These are phyloP conservation scores for Lactifluus pinguis DNA, from an alignment of 768 basidiomycete species.

Conservation along the genomic window DNA sequence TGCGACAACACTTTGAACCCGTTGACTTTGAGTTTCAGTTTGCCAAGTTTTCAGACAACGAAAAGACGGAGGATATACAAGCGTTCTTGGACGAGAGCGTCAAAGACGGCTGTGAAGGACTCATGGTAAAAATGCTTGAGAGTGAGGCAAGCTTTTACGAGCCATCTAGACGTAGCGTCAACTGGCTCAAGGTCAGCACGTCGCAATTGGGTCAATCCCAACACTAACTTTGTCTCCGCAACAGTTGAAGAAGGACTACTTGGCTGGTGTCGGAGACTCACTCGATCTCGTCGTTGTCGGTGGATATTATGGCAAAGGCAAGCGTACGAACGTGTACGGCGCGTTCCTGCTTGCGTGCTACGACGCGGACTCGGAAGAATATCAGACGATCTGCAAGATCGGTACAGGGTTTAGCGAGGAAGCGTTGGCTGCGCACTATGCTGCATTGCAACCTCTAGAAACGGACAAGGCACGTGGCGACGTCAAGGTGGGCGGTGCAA, in stretches of 20 bases:
- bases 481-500: conserved; percentile 83
- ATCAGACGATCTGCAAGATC: conserved; percentile 97
- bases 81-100: conserved; percentile 92
- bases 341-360: conserved; percentile 97
- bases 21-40: conserved; percentile 90
- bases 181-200: conserved; percentile 85
- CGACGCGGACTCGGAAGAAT: conserved; percentile 88
- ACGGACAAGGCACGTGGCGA: conserved; percentile 63
- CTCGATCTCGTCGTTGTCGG: conserved; percentile 97
- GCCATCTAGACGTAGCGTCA: conserved; percentile 89
- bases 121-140: conserved; percentile 99
- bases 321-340: conserved; percentile 94
- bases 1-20: conserved; percentile 69
- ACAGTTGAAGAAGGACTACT: conserved; percentile 97
- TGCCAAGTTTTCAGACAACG: conserved; percentile 83
- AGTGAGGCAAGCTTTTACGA: conserved; percentile 89
- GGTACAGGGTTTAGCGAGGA: conserved; percentile 98
- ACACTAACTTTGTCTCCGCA: background rate
- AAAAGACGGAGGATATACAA: conserved; percentile 90
- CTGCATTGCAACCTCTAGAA: conserved; percentile 75
- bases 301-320: conserved; percentile 95
- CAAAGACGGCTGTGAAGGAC: conserved; percentile 96
- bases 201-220: background rate
- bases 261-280: conserved; percentile 93
- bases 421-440: conserved; percentile 67